Conservation (phyloP, 345 rosid genomes). For the Stellera chamaejasme region DNA sequence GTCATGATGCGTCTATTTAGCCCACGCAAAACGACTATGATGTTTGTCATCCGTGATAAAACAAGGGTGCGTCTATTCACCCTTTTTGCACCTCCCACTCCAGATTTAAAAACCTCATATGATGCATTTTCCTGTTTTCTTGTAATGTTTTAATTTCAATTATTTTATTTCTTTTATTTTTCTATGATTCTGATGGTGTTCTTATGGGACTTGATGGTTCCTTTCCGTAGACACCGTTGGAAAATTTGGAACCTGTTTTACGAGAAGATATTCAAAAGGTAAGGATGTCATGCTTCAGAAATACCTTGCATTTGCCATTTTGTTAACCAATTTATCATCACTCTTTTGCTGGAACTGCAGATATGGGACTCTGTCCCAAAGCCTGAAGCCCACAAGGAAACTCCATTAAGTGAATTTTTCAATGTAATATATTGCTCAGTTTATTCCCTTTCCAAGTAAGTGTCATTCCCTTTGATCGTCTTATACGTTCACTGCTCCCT, state of each 20-base stretch:
- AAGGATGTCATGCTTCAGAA: conserved; percentile 13
- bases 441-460: neutral
- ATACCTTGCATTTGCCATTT: conserved; percentile 9
- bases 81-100: neutral
- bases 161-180: neutral
- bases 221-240: conserved; percentile 76
- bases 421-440: conserved; percentile 42
- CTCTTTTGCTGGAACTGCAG: conserved; percentile 33
- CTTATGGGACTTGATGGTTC: conserved; percentile 10
- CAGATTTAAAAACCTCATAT: conserved; percentile 2
- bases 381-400: conserved; percentile 89
- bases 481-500: conserved; percentile 5
- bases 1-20: conserved; percentile 99
- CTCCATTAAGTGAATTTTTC: conserved; percentile 93
- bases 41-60: conserved; percentile 99
- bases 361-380: conserved; percentile 97
- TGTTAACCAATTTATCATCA: conserved; percentile 8
- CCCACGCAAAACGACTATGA: conserved; percentile 94
- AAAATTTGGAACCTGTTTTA: conserved; percentile 87
- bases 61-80: conserved; percentile 55
- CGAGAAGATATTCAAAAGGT: conserved; percentile 99
- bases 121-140: neutral
- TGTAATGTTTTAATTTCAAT: neutral
- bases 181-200: conserved; percentile 2
- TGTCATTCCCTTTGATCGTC: conserved; percentile 9